Percentiles rank a stretch among this genome's conserved stretches.
These are phyloP conservation scores for Acorus gramineus DNA, from an alignment of 106 monocot species.

Conservation along the genomic window DNA sequence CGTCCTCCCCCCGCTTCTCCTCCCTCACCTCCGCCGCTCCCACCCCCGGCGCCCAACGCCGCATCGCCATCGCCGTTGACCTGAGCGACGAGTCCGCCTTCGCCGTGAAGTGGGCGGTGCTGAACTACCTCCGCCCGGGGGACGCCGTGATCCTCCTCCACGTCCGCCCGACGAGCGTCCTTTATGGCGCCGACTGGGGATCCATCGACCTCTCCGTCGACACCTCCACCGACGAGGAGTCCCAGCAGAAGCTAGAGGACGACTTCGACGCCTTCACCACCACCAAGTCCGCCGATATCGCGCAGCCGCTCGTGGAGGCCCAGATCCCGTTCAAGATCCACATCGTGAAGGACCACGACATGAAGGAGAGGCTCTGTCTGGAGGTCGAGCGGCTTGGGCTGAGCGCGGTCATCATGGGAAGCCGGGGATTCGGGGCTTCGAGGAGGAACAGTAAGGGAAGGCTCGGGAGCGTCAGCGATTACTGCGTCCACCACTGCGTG, in stretches of 20 bases:
- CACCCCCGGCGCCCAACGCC: slow-evolving; percentile 35
- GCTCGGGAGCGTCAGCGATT: slow-evolving; percentile 68
- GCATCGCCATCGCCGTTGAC: slow-evolving; percentile 72
- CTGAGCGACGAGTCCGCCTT: slow-evolving; percentile 53
- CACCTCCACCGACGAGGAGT: slow-evolving; percentile 16
- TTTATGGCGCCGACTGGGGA: slow-evolving; percentile 64
- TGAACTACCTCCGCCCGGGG: slow-evolving; percentile 77
- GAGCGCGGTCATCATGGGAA: slow-evolving; percentile 69
- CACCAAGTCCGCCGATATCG: slow-evolving; percentile 53
- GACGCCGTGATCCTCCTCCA: slow-evolving; percentile 78
- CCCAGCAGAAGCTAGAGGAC: slow-evolving; percentile 62
- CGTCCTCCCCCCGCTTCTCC: slow-evolving; percentile 45
- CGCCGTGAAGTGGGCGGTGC: slow-evolving; percentile 69
- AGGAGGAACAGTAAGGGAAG: slow-evolving; percentile 41
- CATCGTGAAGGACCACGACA: slow-evolving; percentile 75
- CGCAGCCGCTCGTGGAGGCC: slow-evolving; percentile 50
- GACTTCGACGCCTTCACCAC: slow-evolving; percentile 62
- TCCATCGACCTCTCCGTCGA: slow-evolving; percentile 32
- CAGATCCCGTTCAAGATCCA: slow-evolving; percentile 72
- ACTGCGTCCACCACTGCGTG: slow-evolving; percentile 66
- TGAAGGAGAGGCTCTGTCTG: slow-evolving; percentile 73
- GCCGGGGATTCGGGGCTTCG: slow-evolving; percentile 56
- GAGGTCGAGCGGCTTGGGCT: slow-evolving; percentile 65
- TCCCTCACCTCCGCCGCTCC: slow-evolving; percentile 20
- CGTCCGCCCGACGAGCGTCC: slow-evolving; percentile 54